phyloP scores from a whole-genome alignment of 148 eudicot species.

The Vaccinium macrocarpon region DNA sequence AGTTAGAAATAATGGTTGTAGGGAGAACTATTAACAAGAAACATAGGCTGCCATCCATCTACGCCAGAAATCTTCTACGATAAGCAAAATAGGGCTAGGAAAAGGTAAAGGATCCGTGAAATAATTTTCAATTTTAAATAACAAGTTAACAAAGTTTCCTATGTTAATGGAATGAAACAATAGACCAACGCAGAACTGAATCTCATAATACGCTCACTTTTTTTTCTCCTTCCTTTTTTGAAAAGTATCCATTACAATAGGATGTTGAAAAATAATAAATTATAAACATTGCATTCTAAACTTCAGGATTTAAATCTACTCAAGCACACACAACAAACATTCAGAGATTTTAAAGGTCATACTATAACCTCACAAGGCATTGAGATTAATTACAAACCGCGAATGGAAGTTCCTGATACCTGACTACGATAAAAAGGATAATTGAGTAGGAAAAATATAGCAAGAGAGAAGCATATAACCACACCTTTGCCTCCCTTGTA shows the following conservation, averaged over 20 bases:
- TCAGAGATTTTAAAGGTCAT: not conserved
- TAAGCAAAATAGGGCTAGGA: not conserved
- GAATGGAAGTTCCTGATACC: not conserved
- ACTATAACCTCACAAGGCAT: not conserved
- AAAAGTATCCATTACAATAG: not conserved
- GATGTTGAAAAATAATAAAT: not conserved
- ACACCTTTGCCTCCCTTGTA: constrained; percentile 79
- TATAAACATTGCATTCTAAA: not conserved
- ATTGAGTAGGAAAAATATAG: not conserved
- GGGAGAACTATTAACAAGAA: not conserved
- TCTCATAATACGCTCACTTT: not conserved
- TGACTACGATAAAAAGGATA: not conserved
- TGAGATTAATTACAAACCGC: not conserved
- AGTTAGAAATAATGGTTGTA: not conserved
- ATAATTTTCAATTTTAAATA: not conserved
- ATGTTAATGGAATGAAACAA: not conserved
- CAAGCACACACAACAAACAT: not conserved
- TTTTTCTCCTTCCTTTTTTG: not conserved
- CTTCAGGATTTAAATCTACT: not conserved
- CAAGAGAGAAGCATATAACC: not conserved
- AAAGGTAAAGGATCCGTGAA: not conserved
- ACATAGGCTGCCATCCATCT: not conserved
- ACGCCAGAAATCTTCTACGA: not conserved
- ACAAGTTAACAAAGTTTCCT: no score
- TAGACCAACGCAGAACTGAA: not conserved